These are phyloP conservation scores for Striga hermonthica DNA, from an alignment of 305 asterid genomes.

Conservation along the genomic window DNA sequence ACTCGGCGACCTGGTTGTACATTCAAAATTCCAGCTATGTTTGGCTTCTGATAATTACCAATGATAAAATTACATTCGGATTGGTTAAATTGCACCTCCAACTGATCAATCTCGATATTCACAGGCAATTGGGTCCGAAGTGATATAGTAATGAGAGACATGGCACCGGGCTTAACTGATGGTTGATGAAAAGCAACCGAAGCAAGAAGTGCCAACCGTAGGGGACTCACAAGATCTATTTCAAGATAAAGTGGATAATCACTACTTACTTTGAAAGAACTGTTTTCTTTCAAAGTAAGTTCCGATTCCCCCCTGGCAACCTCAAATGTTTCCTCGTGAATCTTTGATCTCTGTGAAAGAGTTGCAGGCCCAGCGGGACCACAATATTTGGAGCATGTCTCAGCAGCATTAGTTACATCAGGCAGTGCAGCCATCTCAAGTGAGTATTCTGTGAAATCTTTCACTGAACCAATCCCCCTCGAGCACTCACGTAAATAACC, in stretches of 20 bases:
- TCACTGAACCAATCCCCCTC: conserved; percentile 56
- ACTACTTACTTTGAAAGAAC: conserved; percentile 54
- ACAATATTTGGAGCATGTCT: conserved; percentile 48
- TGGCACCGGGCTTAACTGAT: conserved; percentile 77
- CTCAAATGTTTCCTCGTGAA: conserved; percentile 85
- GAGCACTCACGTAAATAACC: conserved; percentile 95
- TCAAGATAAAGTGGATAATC: conserved; percentile 85
- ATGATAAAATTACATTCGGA: conserved; percentile 84
- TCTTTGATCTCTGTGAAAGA: conserved; percentile 62
- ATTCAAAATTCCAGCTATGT: conserved; percentile 56
- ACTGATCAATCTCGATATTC: conserved; percentile 83
- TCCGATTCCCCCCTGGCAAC: conserved; percentile 63
- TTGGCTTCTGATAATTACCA: conserved; percentile 76
- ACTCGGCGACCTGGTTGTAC: conserved; percentile 82
- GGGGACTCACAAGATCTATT: conserved; percentile 94
- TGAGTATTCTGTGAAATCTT: conserved; percentile 88
- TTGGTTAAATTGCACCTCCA: conserved; percentile 96
- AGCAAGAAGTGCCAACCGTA: conserved; percentile 80
- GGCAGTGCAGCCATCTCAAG: conserved; percentile 99
- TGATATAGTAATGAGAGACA: conserved; percentile 67
- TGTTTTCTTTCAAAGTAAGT: conserved; percentile 39
- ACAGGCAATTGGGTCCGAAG: conserved; percentile 80
- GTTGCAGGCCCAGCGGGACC: conserved; percentile 84
- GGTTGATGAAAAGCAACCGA: conserved; percentile 98
- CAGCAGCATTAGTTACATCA: conserved; percentile 42